Conservation (phyloP, 1,139 yeast species). For the Suhomyces ambrosiae region DNA sequence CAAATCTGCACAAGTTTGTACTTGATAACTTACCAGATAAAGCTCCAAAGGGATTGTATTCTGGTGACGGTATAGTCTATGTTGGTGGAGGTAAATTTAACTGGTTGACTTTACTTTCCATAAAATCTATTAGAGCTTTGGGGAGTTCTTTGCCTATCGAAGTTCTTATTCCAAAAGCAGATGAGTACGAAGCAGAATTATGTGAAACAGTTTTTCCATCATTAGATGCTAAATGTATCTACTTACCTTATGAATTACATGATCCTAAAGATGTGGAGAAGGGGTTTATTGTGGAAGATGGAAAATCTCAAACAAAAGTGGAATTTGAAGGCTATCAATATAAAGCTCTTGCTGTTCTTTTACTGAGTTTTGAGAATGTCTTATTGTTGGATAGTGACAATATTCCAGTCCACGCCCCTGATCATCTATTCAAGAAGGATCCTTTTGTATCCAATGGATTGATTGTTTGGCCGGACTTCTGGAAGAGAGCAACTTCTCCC, state of each 20-base stretch:
- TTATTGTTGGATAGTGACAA: slow-evolving; percentile 77
- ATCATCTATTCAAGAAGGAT: slow-evolving; percentile 29
- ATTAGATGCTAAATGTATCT: slow-evolving; percentile 69
- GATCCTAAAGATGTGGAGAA: slow-evolving; percentile 13
- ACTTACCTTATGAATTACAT: slow-evolving; percentile 60
- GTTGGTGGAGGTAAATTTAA: slow-evolving; percentile 83
- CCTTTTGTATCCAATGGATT: slow-evolving; percentile 35
- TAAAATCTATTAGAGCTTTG: slow-evolving; percentile 61
- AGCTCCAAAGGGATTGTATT: slow-evolving; percentile 50
- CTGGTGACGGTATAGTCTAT: slow-evolving; percentile 78
- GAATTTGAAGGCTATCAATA: slow-evolving; percentile 74
- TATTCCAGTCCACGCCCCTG: slow-evolving; percentile 62
- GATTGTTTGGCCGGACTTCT: slow-evolving; percentile 52
- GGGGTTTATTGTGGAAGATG: slow-evolving; percentile 12
- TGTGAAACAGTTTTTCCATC: slow-evolving; percentile 68
- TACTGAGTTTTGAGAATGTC: slow-evolving; percentile 78
- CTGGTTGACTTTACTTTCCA: slow-evolving; percentile 68
- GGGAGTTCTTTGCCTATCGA: slow-evolving; percentile 76
- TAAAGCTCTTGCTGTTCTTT: slow-evolving; percentile 72
- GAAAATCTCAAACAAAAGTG: slow-evolving; percentile 28
- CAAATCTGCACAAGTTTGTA: slow-evolving; percentile 53
- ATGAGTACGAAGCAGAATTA: slow-evolving; percentile 68
- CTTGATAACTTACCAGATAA: slow-evolving; percentile 51
- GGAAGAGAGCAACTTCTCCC: slow-evolving; percentile 51
- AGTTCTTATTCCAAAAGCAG: slow-evolving; percentile 67